A percentile compares a stretch with the other conserved stretches of the same genome.
phyloP scores from a whole-genome alignment of 345 rosid genomes.

The Anastatica hierochuntica region DNA sequence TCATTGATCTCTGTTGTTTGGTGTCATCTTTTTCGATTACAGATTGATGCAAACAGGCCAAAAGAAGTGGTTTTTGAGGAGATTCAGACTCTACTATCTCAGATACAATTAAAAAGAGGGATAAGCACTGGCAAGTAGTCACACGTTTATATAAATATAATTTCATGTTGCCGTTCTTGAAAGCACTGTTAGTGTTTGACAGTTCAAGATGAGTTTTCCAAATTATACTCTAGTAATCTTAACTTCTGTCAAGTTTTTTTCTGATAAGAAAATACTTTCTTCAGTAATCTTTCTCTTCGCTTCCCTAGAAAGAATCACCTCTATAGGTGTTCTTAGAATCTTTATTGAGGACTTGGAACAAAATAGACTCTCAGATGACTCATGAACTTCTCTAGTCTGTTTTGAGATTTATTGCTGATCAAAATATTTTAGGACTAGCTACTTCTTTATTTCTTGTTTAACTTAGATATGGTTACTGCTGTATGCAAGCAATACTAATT shows the following conservation, averaged over 20 bases:
- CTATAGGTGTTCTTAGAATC: background rate
- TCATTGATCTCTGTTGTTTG: background rate
- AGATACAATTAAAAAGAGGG: constrained; percentile 34
- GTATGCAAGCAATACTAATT: constrained; percentile 28
- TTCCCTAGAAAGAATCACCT: background rate
- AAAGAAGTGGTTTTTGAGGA: constrained; percentile 64
- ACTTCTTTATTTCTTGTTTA: too few species aligned
- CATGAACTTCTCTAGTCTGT: too few species aligned
- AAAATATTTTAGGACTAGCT: too few species aligned
- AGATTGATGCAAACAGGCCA: constrained; percentile 72
- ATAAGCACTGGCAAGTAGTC: constrained; percentile 28
- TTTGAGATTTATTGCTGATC: too few species aligned
- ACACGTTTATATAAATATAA: constrained; percentile 18
- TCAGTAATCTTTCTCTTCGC: background rate
- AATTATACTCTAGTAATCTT: too few species aligned
- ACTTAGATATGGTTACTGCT: background rate
- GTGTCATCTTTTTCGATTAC: constrained; percentile 14
- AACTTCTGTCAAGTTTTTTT: too few species aligned
- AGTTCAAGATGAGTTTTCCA: too few species aligned
- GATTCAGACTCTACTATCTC: constrained; percentile 48
- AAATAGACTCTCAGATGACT: too few species aligned
- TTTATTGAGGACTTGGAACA: background rate
- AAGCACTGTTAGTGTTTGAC: too few species aligned
- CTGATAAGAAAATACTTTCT: background rate
- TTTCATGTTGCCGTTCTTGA: background rate